Conservation (phyloP, 225 moss, liverwort and hornwort species). For the Polytrichum formosum region DNA sequence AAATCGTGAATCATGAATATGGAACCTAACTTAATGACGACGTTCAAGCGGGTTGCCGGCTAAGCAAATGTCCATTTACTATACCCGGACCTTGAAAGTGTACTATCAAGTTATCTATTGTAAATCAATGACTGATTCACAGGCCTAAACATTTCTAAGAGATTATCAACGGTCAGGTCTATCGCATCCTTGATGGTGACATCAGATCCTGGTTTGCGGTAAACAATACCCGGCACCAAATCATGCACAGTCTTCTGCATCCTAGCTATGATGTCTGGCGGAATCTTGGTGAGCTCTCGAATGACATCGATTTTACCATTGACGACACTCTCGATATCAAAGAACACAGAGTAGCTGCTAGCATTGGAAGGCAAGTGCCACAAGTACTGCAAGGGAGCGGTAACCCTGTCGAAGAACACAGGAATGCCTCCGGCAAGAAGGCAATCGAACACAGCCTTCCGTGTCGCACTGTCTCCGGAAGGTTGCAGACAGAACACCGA, state of each 20-base stretch:
- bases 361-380: slow-evolving; percentile 16
- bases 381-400: slow-evolving; percentile 11
- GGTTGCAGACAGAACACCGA: slow-evolving; percentile 20
- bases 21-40: no score
- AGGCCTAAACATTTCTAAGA: neutral
- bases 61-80: no score
- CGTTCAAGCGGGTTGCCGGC: no score
- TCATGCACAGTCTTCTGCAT: slow-evolving; percentile 5
- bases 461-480: slow-evolving; percentile 13
- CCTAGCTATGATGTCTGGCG: neutral
- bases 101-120: no score
- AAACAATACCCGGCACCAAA: slow-evolving; percentile 3
- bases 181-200: slow-evolving; percentile 7
- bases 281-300: neutral
- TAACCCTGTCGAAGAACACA: slow-evolving; percentile 6
- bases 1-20: no score
- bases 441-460: slow-evolving; percentile 12
- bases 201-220: slow-evolving; percentile 2
- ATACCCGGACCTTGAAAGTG: no score
- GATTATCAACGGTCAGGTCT: slow-evolving; percentile 4
- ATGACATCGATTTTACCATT: slow-evolving; percentile 2
- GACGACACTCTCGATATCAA: neutral
- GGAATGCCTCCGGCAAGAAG: slow-evolving; percentile 16
- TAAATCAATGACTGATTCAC: no score
- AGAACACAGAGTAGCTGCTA: slow-evolving; percentile 7